Evolutionary conservation across 2,329 filamentous ascomycete genomes (phyloP), one percentile per base, ranked within the genome.

Genomic region (Aspergillus sp.): DNA sequence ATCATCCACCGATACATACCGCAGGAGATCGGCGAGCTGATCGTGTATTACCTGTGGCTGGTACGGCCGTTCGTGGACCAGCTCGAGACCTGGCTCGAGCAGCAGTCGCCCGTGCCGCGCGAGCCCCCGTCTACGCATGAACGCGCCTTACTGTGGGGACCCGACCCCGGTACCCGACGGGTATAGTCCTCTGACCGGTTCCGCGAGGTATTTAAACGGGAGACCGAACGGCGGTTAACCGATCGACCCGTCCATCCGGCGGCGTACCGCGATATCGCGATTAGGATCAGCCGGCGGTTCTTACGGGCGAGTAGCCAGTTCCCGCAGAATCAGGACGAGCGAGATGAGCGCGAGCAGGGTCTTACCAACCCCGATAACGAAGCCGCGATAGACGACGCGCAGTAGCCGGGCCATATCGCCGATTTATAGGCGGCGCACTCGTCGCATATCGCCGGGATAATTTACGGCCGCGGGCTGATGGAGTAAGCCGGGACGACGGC

Each of bases 251-350:
- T 51, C 34, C 2, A 32, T 9, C 13, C 46, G 6, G 2, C 17
- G 1, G 21, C 14, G 11, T 57, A 57, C 10, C 23, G 38, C 2
- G 38, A 54, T 14, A 52, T 56, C n/a, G 23, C 45, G 1, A 56
- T 58, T 42, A 7, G 32, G 3, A 58, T 56, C 4, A 58, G 53
- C 43, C 41, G 43, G 4, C 23, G 20, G 16, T 58, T 45, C 23
- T 17, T 58, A 11, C 43, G 45, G 25, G 14, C 16, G 5, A 45
- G 47, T 3, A 56, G 43, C 11, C 13, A 17, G 10, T 58, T 56
- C 23, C 31, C 43, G 11, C 49, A 23, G 10, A 54, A 56, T 13
- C 5, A 23, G 1, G 14, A 53, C 3, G 16, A 52, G 29, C 23
- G 23, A 25, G 5, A 25, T 25, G 6, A 14, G 13, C 17, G 19